Conservation (phyloP, 768 basidiomycete genomes). For the Krasilnikovozyma curviuscula region DNA sequence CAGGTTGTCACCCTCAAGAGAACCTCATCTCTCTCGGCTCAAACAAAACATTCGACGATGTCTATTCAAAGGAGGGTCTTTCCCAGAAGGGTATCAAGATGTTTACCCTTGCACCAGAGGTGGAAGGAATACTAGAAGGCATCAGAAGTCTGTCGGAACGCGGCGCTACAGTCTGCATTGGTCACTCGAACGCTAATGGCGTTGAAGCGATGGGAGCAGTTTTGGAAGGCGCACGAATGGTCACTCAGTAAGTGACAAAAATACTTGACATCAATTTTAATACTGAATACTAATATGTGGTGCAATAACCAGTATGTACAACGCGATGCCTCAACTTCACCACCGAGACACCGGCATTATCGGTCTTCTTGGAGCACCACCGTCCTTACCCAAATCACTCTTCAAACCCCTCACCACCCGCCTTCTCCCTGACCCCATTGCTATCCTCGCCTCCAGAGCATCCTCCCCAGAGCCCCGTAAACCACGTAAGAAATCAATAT, state of each 20-base stretch:
- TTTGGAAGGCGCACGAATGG: no score
- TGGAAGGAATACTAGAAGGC: conserved; percentile 57
- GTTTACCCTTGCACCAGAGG: conserved; percentile 71
- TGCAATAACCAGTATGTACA: conserved; percentile 88
- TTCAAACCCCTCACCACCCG: not conserved
- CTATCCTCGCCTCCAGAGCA: not conserved
- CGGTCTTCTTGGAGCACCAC: conserved; percentile 50
- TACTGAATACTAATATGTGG: no score
- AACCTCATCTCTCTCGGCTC: conserved; percentile 43
- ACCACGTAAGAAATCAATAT: no score
- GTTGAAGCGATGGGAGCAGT: no score
- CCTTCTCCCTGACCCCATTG: not conserved
- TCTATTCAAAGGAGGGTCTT: conserved; percentile 36
- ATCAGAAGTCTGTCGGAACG: conserved; percentile 40
- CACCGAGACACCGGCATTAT: conserved; percentile 41
- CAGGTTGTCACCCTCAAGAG: conserved; percentile 58
- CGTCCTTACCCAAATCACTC: not conserved
- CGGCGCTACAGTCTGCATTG: conserved; percentile 65
- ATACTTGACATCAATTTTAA: no score
- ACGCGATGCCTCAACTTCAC: conserved; percentile 57
- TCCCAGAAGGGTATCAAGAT: conserved; percentile 41
- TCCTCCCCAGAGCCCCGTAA: conserved; percentile 38
- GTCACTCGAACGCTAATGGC: conserved; percentile 41
- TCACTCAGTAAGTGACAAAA: no score
- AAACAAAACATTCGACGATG: conserved; percentile 46